These are phyloP conservation scores for Laburnicola sp. DNA, from an alignment of 2,329 filamentous ascomycete genomes.

Conservation along the genomic window DNA sequence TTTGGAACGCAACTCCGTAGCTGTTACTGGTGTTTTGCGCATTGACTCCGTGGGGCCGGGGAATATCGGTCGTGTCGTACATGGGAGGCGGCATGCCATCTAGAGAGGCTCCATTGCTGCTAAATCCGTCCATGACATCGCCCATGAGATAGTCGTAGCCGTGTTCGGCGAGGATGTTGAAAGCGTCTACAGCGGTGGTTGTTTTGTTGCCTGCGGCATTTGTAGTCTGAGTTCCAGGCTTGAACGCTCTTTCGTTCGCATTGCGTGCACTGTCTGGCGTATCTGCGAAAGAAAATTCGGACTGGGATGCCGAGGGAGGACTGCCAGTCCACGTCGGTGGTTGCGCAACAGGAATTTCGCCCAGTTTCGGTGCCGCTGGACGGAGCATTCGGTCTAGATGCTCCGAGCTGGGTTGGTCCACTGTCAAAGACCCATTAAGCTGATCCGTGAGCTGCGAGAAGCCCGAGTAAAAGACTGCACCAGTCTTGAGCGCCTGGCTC, in stretches of 20 bases:
- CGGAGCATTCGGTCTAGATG: constrained; percentile 35
- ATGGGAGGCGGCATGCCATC: background rate
- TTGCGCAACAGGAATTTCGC: constrained; percentile 25
- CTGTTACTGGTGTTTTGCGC: background rate
- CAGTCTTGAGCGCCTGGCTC: constrained; percentile 29
- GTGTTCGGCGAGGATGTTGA: constrained; percentile 25
- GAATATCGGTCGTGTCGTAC: background rate
- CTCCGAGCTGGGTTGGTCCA: constrained; percentile 27
- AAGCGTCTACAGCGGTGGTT: constrained; percentile 7
- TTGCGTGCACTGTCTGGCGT: constrained; percentile 1
- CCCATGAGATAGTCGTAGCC: constrained; percentile 34
- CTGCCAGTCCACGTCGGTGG: constrained; percentile 28
- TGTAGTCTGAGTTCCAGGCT: background rate
- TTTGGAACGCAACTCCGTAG: background rate
- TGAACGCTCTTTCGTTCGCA: background rate
- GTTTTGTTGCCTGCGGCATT: background rate
- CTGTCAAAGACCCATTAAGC: constrained; percentile 7
- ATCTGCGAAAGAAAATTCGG: constrained; percentile 3
- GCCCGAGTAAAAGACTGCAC: constrained; percentile 21
- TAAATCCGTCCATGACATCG: constrained; percentile 32
- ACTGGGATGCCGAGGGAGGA: constrained; percentile 12
- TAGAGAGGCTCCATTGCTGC: constrained; percentile 8
- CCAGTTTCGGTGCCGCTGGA: constrained; percentile 31
- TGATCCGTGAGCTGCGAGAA: constrained; percentile 17
- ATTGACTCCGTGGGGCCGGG: background rate